A percentile compares a stretch with the other conserved stretches of the same genome.
These are phyloP conservation scores for Xerocomellus intermedius DNA, from an alignment of 768 basidiomycete genomes.

Conservation along the genomic window DNA sequence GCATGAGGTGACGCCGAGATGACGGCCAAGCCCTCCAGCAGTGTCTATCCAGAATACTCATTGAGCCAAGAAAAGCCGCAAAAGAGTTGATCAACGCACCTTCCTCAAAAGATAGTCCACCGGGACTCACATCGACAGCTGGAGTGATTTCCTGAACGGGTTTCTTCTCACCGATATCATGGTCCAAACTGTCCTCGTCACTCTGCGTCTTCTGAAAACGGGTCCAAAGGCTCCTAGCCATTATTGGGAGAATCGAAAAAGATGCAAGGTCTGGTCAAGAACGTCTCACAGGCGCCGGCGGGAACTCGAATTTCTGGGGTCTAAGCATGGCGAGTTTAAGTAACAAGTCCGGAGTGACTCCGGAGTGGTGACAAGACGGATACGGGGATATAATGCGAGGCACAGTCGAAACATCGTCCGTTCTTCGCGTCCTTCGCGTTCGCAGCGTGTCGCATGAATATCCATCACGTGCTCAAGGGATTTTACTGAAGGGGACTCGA, in stretches of 20 bases:
- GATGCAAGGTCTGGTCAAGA: background rate
- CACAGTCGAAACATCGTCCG: no score
- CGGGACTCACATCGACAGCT: conserved; percentile 32
- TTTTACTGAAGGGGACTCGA: no score
- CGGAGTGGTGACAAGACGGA: background rate
- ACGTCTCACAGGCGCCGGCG: no score
- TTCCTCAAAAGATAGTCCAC: conserved; percentile 50
- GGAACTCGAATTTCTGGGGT: background rate
- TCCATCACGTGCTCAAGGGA: no score
- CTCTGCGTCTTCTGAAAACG: background rate
- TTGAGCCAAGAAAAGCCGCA: background rate
- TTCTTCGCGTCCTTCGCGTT: no score
- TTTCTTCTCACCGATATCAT: background rate
- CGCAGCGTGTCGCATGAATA: no score
- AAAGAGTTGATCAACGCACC: conserved; percentile 26
- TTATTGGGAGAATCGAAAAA: background rate
- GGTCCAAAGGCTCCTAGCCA: conserved; percentile 9
- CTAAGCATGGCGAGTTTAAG: background rate
- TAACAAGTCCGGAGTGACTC: background rate
- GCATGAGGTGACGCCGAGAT: conserved; percentile 55
- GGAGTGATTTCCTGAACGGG: background rate
- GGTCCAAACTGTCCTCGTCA: background rate
- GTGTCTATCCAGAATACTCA: conserved; percentile 33
- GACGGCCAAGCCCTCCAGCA: conserved; percentile 57
- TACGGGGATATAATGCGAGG: no score